Evolutionary conservation across 2,329 filamentous ascomycete genomes (phyloP).

Genomic region (Penicillium sp.): DNA sequence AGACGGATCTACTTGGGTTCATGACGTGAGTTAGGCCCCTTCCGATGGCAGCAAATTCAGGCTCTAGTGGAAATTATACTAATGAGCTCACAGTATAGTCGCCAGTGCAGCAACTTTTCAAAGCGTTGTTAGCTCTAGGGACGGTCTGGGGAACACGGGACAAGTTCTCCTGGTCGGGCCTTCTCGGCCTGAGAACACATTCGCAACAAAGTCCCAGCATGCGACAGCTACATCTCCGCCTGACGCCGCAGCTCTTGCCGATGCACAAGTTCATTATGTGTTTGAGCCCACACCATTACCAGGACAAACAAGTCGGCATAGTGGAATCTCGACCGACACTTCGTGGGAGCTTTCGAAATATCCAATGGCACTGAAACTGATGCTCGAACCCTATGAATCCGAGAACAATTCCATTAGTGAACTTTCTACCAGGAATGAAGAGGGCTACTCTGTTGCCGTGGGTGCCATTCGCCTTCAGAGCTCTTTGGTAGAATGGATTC

Average conservation of each 20-base stretch:
- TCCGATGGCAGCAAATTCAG: neutral
- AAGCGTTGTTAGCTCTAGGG: conserved; percentile 46
- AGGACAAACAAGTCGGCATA: conserved; percentile 28
- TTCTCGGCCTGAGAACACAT: conserved; percentile 63
- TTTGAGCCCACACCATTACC: conserved; percentile 55
- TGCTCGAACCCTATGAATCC: conserved; percentile 50
- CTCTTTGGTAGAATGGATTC: conserved; percentile 72
- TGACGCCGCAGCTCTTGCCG: conserved; percentile 40
- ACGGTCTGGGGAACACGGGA: conserved; percentile 62
- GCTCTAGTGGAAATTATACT: neutral
- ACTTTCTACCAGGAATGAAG: conserved; percentile 71
- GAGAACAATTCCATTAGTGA: conserved; percentile 68
- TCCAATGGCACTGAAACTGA: conserved; percentile 61
- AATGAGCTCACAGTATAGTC: conserved; percentile 49
- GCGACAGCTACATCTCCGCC: conserved; percentile 17
- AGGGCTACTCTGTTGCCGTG: conserved; percentile 68
- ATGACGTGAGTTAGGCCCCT: conserved; percentile 71
- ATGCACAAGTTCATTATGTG: conserved; percentile 55
- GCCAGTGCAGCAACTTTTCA: conserved; percentile 32
- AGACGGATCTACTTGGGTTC: conserved; percentile 70
- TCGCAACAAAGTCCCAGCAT: conserved; percentile 36
- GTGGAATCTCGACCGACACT: conserved; percentile 30
- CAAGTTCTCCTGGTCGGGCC: conserved; percentile 70
- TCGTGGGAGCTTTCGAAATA: conserved; percentile 63
- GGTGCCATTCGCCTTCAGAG: conserved; percentile 72